Evolutionary conservation across 2,329 filamentous ascomycete genomes (phyloP).

Genomic region (Fusarium mangiferae): DNA sequence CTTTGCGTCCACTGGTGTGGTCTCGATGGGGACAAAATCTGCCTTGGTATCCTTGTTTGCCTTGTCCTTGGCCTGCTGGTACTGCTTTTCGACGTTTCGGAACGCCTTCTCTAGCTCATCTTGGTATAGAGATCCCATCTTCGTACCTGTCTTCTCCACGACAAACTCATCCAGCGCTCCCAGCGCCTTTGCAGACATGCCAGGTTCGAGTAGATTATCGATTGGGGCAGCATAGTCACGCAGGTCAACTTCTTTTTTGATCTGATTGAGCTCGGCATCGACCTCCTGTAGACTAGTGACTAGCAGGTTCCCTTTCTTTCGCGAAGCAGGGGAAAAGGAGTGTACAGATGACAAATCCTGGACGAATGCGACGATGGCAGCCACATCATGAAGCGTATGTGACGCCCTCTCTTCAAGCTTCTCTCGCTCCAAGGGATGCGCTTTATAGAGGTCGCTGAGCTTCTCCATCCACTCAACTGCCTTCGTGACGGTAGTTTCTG

Average conservation of each 20-base stretch:
- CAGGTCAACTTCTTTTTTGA: slow-evolving; percentile 54
- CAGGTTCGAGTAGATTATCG: slow-evolving; percentile 54
- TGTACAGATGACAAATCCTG: slow-evolving; percentile 50
- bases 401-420: slow-evolving; percentile 48
- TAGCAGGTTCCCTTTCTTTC: slow-evolving; percentile 54
- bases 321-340: slow-evolving; percentile 51
- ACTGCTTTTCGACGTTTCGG: slow-evolving; percentile 45
- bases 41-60: slow-evolving; percentile 27
- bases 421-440: slow-evolving; percentile 48
- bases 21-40: slow-evolving; percentile 2
- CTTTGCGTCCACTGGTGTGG: slow-evolving; percentile 35
- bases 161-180: slow-evolving; percentile 52
- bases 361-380: slow-evolving; percentile 52
- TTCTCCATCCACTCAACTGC: slow-evolving; percentile 55
- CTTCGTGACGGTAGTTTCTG: slow-evolving; percentile 47
- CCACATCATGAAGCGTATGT: slow-evolving; percentile 50
- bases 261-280: slow-evolving; percentile 50
- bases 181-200: slow-evolving; percentile 51
- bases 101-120: slow-evolving; percentile 55
- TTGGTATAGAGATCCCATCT: slow-evolving; percentile 56
- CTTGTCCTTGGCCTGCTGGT: slow-evolving; percentile 41
- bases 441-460: slow-evolving; percentile 50
- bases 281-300: slow-evolving; percentile 47
- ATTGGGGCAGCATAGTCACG: slow-evolving; percentile 54
- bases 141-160: slow-evolving; percentile 50